Base-by-base conservation (phyloP, 202 grass and related monocot species). In the Tripidium arundinaceum region DNA sequence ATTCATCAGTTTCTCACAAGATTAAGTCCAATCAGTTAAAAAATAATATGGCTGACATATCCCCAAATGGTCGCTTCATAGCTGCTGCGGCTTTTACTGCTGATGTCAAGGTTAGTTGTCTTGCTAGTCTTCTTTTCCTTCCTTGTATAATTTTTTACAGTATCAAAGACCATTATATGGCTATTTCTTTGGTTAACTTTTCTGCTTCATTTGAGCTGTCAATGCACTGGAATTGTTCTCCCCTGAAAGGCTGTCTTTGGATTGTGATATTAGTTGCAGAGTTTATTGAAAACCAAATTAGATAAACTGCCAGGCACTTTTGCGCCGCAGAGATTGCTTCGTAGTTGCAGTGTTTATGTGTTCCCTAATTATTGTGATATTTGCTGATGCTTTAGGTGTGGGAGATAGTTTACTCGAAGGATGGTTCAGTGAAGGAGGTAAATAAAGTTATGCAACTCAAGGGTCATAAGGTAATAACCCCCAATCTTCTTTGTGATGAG, bases 61-160 rank as follows among this genome's bases (percentile, higher is more conserved):
- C 96, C 19, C 86, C 90, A 79, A 99, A 99, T 85, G 92, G 92
- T 3, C 92, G 88, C 69, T 96, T 96, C 83, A 87, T 99, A 87
- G 92, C 96, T 87, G 96, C 92, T 39, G 92, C 96, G 64, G 96
- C 96, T 75, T 99, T 99, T 81, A 93, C 96, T 74, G 96, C 96
- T 79, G 96, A 96, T 81, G 92, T 99, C 43, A 99, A 99, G 90
- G 96, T 96, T 66, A 55, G 79, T 84, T 74, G 26, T 78, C 12
- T 45, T 43, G 1, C 50, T 55, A 9, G 70, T 25, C 24, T 81
- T 27, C 8, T 37, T 18, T 38, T 29, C 60, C 1, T 24, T 18
- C 21, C 58, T 41, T 1, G 6, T 61, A 69, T 27, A 1, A 6
- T 15, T 2, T 3, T 76, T 42, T 69, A 15, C 19, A 65, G 8